Percentiles rank a stretch among this genome's conserved stretches.
Conservation (phyloP, 2,329 filamentous ascomycete genomes). For the Curvularia sp. region DNA sequence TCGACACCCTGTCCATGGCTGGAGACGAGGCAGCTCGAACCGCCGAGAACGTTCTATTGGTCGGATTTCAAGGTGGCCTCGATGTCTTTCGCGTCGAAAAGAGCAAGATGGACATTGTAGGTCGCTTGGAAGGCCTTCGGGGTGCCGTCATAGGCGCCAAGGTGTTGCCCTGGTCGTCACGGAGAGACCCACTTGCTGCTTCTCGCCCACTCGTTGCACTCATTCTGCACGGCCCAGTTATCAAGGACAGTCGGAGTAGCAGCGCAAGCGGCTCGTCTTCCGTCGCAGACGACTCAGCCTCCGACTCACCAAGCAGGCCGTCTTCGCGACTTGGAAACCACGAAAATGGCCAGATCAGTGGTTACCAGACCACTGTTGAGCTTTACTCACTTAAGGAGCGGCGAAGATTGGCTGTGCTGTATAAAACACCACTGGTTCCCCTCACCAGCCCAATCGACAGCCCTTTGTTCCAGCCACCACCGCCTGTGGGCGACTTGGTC, state of each 20-base stretch:
- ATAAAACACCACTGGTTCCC: constrained; percentile 70
- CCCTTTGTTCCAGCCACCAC: constrained; percentile 71
- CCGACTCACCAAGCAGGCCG: constrained; percentile 49
- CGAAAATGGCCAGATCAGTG: constrained; percentile 55
- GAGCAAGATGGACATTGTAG: constrained; percentile 72
- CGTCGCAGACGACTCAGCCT: constrained; percentile 47
- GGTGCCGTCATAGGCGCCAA: constrained; percentile 84
- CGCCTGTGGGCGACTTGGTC: constrained; percentile 74
- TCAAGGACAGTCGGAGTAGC: constrained; percentile 56
- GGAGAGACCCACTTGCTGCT: constrained; percentile 60
- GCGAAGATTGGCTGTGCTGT: constrained; percentile 73
- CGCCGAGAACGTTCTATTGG: constrained; percentile 71
- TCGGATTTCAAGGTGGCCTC: constrained; percentile 81
- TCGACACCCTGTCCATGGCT: constrained; percentile 70
- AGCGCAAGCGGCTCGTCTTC: constrained; percentile 48
- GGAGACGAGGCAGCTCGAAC: constrained; percentile 54
- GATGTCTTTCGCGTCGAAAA: constrained; percentile 78
- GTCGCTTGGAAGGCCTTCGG: constrained; percentile 75
- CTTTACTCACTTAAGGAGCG: constrained; percentile 85
- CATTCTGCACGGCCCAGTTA: constrained; percentile 77
- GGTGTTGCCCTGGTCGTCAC: constrained; percentile 73
- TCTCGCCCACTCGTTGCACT: constrained; percentile 78
- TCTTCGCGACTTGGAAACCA: constrained; percentile 40
- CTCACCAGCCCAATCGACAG: constrained; percentile 65
- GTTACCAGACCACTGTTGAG: constrained; percentile 87